phyloP scores from a whole-genome alignment of 176 grass and related monocot genomes.

The Juncus effusus region DNA sequence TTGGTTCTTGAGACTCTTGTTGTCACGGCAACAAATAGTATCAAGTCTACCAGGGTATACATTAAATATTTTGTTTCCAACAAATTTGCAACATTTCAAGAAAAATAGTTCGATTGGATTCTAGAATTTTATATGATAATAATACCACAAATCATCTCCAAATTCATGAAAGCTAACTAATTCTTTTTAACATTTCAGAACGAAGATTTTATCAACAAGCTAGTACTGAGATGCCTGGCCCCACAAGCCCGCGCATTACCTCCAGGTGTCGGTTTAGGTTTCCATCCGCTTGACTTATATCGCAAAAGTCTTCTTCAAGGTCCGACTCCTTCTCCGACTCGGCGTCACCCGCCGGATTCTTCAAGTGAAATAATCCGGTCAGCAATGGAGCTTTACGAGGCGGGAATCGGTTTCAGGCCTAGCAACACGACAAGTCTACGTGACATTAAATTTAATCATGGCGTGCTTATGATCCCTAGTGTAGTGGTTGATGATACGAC shows the following conservation, averaged over 20 bases:
- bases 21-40: constrained; percentile 20
- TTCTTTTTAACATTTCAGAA: constrained; percentile 28
- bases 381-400: constrained; percentile 73
- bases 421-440: constrained; percentile 41
- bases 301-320: constrained; percentile 50
- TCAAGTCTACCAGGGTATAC: constrained; percentile 13
- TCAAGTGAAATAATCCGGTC: constrained; percentile 59
- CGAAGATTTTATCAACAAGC: constrained; percentile 43
- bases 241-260: not conserved
- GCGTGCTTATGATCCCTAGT: constrained; percentile 42
- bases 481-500: constrained; percentile 74
- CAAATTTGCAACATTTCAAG: too few relatives aligned
- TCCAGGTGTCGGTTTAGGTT: constrained; percentile 12
- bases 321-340: not conserved
- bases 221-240: constrained; percentile 48
- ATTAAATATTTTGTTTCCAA: not conserved
- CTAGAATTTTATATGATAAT: not conserved
- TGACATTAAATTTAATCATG: constrained; percentile 51
- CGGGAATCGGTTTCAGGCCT: constrained; percentile 52
- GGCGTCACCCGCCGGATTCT: not conserved
- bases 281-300: constrained; percentile 52
- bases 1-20: constrained; percentile 49
- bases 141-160: not conserved
- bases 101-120: too few relatives aligned
- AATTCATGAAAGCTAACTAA: not conserved